Conservation (phyloP, 2,329 filamentous ascomycete genomes). For the Teratosphaeria destructans region DNA sequence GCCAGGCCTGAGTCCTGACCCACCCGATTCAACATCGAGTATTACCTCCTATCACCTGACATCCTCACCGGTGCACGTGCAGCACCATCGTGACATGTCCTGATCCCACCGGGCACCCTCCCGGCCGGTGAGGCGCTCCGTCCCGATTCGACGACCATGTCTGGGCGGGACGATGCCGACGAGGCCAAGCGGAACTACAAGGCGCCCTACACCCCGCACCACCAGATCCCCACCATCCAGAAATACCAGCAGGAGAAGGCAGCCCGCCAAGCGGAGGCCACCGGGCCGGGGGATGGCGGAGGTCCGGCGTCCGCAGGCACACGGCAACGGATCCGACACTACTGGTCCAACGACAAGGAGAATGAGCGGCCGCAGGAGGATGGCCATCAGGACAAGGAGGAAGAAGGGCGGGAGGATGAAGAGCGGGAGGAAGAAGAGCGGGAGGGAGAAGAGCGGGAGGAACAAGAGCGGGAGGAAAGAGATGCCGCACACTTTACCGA, state of each 20-base stretch:
- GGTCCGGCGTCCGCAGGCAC: background rate
- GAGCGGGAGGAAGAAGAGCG: background rate
- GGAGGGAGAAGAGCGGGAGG: background rate
- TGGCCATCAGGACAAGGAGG: background rate
- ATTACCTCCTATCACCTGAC: too few species aligned
- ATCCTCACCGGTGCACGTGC: background rate
- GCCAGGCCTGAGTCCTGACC: background rate
- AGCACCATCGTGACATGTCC: too few species aligned
- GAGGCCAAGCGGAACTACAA: conserved; percentile 28
- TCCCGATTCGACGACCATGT: conserved; percentile 11
- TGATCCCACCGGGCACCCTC: too few species aligned
- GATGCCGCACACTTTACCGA: conserved; percentile 5
- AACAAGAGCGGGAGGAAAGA: background rate
- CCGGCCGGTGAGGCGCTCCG: background rate
- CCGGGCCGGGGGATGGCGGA: conserved; percentile 19
- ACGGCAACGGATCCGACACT: conserved; percentile 1
- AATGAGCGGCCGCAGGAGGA: background rate
- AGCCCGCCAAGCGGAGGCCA: conserved; percentile 26
- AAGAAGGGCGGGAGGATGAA: background rate
- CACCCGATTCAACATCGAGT: background rate
- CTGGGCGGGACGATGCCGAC: conserved; percentile 31
- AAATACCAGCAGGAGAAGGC: conserved; percentile 38
- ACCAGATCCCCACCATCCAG: conserved; percentile 38
- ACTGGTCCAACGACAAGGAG: conserved; percentile 14
- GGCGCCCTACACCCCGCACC: conserved; percentile 33